Evolutionary conservation across 2,329 filamentous ascomycete species (phyloP).

Genomic region (Paramyrothecium sp.): DNA sequence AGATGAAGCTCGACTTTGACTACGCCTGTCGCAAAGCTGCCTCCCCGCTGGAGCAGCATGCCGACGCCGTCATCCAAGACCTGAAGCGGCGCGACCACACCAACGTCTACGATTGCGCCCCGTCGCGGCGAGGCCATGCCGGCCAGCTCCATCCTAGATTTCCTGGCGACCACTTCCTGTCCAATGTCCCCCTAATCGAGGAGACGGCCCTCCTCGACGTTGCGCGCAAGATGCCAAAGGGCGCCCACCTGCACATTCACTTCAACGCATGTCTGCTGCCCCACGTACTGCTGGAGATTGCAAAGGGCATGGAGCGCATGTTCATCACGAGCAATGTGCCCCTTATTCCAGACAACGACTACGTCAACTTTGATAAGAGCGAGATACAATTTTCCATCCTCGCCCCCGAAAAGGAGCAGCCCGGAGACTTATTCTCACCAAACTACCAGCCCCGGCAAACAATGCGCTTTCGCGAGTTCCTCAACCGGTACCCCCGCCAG

Average conservation of each 20-base stretch:
- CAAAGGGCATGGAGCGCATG: constrained; percentile 60
- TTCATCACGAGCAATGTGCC: constrained; percentile 61
- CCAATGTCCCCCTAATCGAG: constrained; percentile 52
- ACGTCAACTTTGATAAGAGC: constrained; percentile 45
- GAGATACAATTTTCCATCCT: constrained; percentile 63
- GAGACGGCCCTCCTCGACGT: constrained; percentile 57
- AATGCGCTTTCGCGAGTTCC: constrained; percentile 43
- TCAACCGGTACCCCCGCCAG: constrained; percentile 29
- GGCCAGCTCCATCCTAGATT: constrained; percentile 45
- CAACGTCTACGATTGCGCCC: constrained; percentile 31
- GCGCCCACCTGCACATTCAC: constrained; percentile 71
- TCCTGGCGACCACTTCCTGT: constrained; percentile 57
- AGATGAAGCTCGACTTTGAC: constrained; percentile 40
- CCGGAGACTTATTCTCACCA: constrained; percentile 46
- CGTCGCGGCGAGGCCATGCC: constrained; percentile 31
- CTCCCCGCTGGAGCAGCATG: constrained; percentile 31
- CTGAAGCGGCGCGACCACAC: constrained; percentile 34
- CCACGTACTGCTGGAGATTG: constrained; percentile 53
- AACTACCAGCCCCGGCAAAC: constrained; percentile 43
- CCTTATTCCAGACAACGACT: constrained; percentile 38
- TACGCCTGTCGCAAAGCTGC: constrained; percentile 28
- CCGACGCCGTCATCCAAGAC: constrained; percentile 36
- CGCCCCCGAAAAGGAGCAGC: constrained; percentile 27
- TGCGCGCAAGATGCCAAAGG: constrained; percentile 64
- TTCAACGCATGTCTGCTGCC: constrained; percentile 74